phyloP scores from a whole-genome alignment of 768 basidiomycete genomes.

The Trametes cubensis region DNA sequence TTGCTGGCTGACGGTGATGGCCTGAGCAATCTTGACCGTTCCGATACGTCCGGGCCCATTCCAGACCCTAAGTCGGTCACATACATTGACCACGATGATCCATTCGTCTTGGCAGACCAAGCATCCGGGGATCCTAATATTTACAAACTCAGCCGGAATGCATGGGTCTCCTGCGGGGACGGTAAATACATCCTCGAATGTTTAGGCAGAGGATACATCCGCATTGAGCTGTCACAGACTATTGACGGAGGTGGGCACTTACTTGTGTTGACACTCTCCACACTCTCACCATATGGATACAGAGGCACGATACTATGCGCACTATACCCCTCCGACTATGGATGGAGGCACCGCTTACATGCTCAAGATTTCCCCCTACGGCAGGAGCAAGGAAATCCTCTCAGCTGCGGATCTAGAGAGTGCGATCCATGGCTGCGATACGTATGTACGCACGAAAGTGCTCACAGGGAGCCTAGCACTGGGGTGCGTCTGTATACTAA shows the following conservation, averaged over 20 bases:
- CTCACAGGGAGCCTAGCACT: slow-evolving; percentile 49
- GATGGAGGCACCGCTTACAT: slow-evolving; percentile 46
- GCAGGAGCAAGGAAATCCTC: slow-evolving; percentile 47
- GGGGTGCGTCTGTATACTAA: slow-evolving; percentile 46
- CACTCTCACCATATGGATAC: not conserved
- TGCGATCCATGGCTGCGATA: slow-evolving; percentile 71
- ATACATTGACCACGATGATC: slow-evolving; percentile 77
- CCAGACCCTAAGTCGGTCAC: slow-evolving; percentile 65
- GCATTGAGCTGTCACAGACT: slow-evolving; percentile 51
- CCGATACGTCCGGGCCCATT: slow-evolving; percentile 28
- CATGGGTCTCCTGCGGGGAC: slow-evolving; percentile 82
- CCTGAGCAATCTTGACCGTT: not conserved
- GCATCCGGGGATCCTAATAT: slow-evolving; percentile 59
- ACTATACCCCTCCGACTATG: slow-evolving; percentile 56
- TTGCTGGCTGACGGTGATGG: not conserved
- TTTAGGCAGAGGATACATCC: slow-evolving; percentile 68
- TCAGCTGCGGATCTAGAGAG: slow-evolving; percentile 57
- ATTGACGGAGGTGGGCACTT: slow-evolving; percentile 36
- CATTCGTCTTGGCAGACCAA: slow-evolving; percentile 58
- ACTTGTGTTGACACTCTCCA: not conserved
- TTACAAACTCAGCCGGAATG: slow-evolving; percentile 52
- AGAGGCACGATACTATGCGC: slow-evolving; percentile 49
- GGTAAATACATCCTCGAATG: slow-evolving; percentile 75
- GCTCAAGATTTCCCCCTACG: slow-evolving; percentile 55
- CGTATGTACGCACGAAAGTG: slow-evolving; percentile 59